phyloP scores from a whole-genome alignment of 2,329 filamentous ascomycete species.

The Sporothrix brunneoviolacea region DNA sequence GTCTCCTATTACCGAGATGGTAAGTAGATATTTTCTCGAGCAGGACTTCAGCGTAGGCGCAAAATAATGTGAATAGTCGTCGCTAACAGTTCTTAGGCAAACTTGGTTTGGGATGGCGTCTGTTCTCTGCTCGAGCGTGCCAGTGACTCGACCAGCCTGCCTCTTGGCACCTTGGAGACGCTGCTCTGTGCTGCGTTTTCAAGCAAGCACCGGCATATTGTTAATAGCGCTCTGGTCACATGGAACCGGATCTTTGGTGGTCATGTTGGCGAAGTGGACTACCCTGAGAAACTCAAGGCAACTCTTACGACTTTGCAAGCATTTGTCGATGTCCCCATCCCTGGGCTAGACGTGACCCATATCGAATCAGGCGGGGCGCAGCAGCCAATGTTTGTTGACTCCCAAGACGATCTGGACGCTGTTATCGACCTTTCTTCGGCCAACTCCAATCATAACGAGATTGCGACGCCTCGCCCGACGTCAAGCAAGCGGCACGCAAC shows the following conservation, averaged over 20 bases:
- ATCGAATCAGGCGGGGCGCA: conserved; percentile 32
- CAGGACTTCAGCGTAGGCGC: no score
- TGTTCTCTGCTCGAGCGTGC: conserved; percentile 33
- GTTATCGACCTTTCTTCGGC: conserved; percentile 23
- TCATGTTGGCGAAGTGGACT: conserved; percentile 50
- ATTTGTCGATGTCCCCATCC: conserved; percentile 41
- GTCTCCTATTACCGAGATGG: conserved; percentile 34
- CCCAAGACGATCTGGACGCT: conserved; percentile 38
- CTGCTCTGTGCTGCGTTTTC: conserved; percentile 50
- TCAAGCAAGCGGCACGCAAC: conserved; percentile 21
- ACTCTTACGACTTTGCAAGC: conserved; percentile 56
- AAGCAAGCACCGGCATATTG: conserved; percentile 51
- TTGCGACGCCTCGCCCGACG: conserved; percentile 20
- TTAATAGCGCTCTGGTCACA: conserved; percentile 39
- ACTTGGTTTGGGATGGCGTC: conserved; percentile 44
- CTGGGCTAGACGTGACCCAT: conserved; percentile 35
- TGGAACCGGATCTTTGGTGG: conserved; percentile 67
- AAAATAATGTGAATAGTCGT: no score
- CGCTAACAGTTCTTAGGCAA: conserved; percentile 20
- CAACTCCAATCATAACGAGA: conserved; percentile 17
- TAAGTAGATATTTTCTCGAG: no score
- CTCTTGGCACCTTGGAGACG: conserved; percentile 47
- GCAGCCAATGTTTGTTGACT: conserved; percentile 39
- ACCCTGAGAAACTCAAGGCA: conserved; percentile 56
- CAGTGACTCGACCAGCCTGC: conserved; percentile 32